Evolutionary conservation across 169 alveolate genomes (phyloP), one percentile per base, ranked within the genome.

Genomic region (Plasmodium billcollinsi): DNA sequence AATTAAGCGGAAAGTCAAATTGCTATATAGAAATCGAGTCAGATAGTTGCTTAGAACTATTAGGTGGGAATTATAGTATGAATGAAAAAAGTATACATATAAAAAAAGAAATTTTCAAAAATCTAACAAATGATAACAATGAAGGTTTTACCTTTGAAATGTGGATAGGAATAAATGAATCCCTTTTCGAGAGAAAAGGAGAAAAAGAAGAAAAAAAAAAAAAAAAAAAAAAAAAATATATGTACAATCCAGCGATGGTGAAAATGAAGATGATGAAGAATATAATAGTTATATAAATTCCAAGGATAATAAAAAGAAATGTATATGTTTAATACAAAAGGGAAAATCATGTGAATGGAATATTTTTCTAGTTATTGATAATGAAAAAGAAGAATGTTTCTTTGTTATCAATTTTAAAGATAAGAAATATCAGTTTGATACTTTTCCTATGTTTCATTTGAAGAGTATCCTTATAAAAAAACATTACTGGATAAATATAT

Each of bases 91-190:
- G 85, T 24, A 69, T 83, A 45, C 43, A 14, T 7, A 83, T 83
- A 69, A 83, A 83, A 62, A 67, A 69, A 33, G 91, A 83, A 29
- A 83, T 83, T 33, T 14, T n/a, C 2, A 67, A 83, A 49, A 54
- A 56, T n/a, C 33, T 70, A 56, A 20, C 49, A 24, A 58, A 43
- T 20, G 91, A 83, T 20, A 62, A 67, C 49, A 69, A 18, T 67
- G 91, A 83, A 69, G 91, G 91, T 11, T 83, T 83, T 83, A 69
- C 91, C 6, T 83, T 83, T 59, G 83, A 83, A 39, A 69, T 83
- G 80, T 83, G 91, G 91, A 56, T 83, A 15, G 91, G 91, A 12
- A 54, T 83, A 29, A 12, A 83, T 33, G 85, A 83, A 43, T 43
- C 14, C 8, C 12, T 26, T 49, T 9, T 63, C 0, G n/a, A 43